These are phyloP conservation scores for Saccharomycopsis sp. DNA, from an alignment of 805 yeast genomes.

Conservation along the genomic window DNA sequence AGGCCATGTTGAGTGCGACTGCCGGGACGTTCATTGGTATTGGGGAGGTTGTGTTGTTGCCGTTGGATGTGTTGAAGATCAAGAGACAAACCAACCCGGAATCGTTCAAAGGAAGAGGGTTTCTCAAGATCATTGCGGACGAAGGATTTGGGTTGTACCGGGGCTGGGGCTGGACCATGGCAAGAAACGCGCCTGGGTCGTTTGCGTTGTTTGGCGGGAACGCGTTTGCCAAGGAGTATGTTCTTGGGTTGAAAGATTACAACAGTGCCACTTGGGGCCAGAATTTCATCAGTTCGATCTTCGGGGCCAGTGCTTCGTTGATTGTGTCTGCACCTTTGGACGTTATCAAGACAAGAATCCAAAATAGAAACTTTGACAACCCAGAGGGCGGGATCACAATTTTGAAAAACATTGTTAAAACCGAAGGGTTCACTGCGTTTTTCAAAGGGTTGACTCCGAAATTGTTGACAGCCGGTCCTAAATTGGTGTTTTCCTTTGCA, in stretches of 20 bases:
- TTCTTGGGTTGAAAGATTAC: constrained; percentile 79
- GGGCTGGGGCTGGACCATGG: constrained; percentile 99
- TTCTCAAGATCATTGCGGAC: constrained; percentile 72
- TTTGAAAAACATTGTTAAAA: constrained; percentile 83
- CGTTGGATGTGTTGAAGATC: constrained; percentile 92
- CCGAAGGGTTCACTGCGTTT: constrained; percentile 84
- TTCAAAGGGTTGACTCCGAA: constrained; percentile 97
- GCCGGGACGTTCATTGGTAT: constrained; percentile 97
- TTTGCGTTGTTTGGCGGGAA: constrained; percentile 97
- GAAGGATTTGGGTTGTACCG: constrained; percentile 92
- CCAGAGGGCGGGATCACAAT: constrained; percentile 92
- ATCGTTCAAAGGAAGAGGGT: constrained; percentile 97
- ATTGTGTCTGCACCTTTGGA: constrained; percentile 97
- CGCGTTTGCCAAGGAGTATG: constrained; percentile 96
- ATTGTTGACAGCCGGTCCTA: constrained; percentile 95
- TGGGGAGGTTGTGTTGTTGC: constrained; percentile 92
- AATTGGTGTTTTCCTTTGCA: constrained; percentile 95
- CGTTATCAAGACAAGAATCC: constrained; percentile 97
- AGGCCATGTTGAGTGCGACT: constrained; percentile 93
- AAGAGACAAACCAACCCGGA: constrained; percentile 99
- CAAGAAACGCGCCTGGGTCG: constrained; percentile 98
- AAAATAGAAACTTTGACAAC: constrained; percentile 90
- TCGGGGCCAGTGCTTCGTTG: constrained; percentile 94
- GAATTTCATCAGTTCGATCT: constrained; percentile 88
- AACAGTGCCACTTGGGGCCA: constrained; percentile 89